These are phyloP conservation scores for Bimuria novae-zelandiae DNA, from an alignment of 2,329 filamentous ascomycete species.

Conservation along the genomic window DNA sequence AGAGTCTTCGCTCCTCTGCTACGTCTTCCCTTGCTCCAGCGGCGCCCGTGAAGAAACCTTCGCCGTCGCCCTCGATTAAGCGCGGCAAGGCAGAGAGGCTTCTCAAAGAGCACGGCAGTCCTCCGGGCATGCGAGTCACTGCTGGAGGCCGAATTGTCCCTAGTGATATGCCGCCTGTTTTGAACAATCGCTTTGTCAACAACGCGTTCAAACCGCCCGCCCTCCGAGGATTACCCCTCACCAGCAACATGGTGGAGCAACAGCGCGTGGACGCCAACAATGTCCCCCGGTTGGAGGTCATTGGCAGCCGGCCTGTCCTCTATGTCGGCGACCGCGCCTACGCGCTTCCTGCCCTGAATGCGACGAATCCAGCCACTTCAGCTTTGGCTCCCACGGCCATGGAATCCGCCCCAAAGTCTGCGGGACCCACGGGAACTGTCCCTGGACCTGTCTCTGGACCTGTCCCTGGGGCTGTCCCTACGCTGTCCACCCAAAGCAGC, in stretches of 20 bases:
- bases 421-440: too few species aligned
- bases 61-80: conserved; percentile 57
- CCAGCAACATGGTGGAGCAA: conserved; percentile 32
- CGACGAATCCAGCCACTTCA: conserved; percentile 16
- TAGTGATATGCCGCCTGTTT: conserved; percentile 46
- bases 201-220: conserved; percentile 33
- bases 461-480: too few species aligned
- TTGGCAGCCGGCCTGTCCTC: conserved; percentile 39
- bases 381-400: conserved; percentile 13
- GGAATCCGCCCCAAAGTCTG: conserved; percentile 21
- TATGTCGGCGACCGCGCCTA: conserved; percentile 39
- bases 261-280: conserved; percentile 24
- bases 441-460: too few species aligned
- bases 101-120: conserved; percentile 57
- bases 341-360: conserved; percentile 35
- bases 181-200: conserved; percentile 36
- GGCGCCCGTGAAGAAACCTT: conserved; percentile 45
- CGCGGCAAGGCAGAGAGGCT: conserved; percentile 55
- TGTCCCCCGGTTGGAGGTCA: conserved; percentile 33
- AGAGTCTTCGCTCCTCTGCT: conserved; percentile 28
- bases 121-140: conserved; percentile 56
- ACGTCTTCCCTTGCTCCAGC: conserved; percentile 20
- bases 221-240: conserved; percentile 24
- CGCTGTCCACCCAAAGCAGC: conserved; percentile 14
- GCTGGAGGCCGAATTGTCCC: conserved; percentile 59